A percentile compares a stretch with the other conserved stretches of the same genome.
Conservation (phyloP, 306 rosid species). For the Dryas alaskensis region DNA sequence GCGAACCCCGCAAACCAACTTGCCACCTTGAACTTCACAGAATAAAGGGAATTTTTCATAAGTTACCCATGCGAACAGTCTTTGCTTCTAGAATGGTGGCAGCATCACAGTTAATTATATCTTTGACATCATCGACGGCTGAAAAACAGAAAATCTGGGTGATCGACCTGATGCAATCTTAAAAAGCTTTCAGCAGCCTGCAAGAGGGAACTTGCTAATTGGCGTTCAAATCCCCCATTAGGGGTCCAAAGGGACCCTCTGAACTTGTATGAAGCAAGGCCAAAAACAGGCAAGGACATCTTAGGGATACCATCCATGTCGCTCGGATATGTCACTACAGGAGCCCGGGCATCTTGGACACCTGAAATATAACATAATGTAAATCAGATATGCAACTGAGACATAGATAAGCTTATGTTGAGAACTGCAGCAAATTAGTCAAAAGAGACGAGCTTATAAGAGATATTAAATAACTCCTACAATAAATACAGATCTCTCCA, state of each 20-base stretch:
- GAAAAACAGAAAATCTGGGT: constrained; percentile 90
- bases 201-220: constrained; percentile 50
- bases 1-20: constrained; percentile 25
- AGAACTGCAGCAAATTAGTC: not conserved
- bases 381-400: not conserved
- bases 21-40: constrained; percentile 23
- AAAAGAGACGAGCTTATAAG: not conserved
- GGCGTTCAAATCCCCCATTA: constrained; percentile 59
- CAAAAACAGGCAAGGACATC: constrained; percentile 68
- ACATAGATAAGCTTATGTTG: not conserved
- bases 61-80: constrained; percentile 25
- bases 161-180: constrained; percentile 61
- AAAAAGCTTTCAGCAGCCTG: constrained; percentile 64
- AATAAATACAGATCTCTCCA: not conserved
- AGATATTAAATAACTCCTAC: not conserved
- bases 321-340: constrained; percentile 34
- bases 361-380: constrained; percentile 40
- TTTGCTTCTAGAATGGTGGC: constrained; percentile 27
- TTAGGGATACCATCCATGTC: constrained; percentile 45
- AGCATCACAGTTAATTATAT: constrained; percentile 23
- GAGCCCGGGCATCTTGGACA: constrained; percentile 36
- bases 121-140: constrained; percentile 44
- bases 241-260: constrained; percentile 85
- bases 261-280: constrained; percentile 90
- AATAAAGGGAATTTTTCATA: constrained; percentile 17